Percentiles rank a stretch among this genome's conserved stretches.
phyloP scores from a whole-genome alignment of 2,329 filamentous ascomycete genomes.

The Pyricularia pennisetigena region DNA sequence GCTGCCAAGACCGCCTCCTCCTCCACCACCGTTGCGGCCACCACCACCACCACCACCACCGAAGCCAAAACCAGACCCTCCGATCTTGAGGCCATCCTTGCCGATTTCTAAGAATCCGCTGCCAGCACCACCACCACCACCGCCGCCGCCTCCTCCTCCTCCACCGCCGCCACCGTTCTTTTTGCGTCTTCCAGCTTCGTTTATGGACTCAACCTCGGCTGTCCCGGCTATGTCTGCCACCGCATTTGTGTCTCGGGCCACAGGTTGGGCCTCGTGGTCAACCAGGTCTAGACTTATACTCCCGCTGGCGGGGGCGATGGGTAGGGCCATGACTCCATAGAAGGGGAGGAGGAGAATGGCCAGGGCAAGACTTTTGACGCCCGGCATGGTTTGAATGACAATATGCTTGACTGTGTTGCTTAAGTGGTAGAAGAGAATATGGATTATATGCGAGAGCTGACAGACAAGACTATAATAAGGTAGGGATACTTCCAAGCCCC shows the following conservation, averaged over 20 bases:
- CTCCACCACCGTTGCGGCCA: neutral
- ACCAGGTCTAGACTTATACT: neutral
- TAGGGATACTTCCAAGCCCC: neutral
- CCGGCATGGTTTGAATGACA: neutral
- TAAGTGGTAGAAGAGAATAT: neutral
- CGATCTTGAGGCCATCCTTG: too few relatives aligned
- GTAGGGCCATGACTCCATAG: neutral
- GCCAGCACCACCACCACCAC: too few relatives aligned
- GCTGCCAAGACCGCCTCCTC: neutral
- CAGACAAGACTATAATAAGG: neutral
- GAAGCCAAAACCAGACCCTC: too few relatives aligned
- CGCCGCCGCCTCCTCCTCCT: too few relatives aligned
- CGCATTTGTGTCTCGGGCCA: neutral
- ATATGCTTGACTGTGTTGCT: neutral
- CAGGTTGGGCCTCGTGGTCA: neutral
- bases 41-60: too few relatives aligned
- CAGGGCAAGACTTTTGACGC: neutral
- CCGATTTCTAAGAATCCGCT: too few relatives aligned
- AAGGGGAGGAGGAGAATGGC: neutral
- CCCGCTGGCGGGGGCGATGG: neutral
- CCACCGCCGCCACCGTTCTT: too few relatives aligned
- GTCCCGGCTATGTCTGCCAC: neutral
- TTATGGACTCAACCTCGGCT: too few relatives aligned
- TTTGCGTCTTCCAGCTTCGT: neutral
- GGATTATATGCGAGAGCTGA: neutral